Evolutionary conservation across 495 filamentous ascomycete genomes (phyloP).

Genomic region (Gamarada debralockiae): DNA sequence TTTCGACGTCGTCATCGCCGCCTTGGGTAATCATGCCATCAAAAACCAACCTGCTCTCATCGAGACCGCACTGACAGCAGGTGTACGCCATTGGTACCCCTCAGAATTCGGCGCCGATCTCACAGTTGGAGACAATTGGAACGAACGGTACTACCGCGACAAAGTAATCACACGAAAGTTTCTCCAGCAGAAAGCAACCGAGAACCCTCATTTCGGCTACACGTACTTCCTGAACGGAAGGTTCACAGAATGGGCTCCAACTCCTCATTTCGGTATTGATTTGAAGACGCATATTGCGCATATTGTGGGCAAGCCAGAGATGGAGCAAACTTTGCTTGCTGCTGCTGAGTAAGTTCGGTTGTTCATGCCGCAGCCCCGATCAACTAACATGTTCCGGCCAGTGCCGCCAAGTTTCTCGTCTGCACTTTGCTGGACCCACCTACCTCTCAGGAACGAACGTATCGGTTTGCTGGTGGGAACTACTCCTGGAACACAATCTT

Average conservation of each 20-base stretch:
- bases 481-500: constrained; percentile 2
- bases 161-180: constrained; percentile 10
- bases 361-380: too few relatives aligned
- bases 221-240: constrained; percentile 9
- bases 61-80: constrained; percentile 3
- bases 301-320: not conserved
- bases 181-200: not conserved
- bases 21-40: constrained; percentile 12
- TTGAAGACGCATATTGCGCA: not conserved
- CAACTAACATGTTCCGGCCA: too few relatives aligned
- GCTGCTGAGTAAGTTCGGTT: not conserved
- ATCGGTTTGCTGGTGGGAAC: not conserved
- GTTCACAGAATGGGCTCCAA: constrained; percentile 6
- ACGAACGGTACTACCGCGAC: constrained; percentile 13
- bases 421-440: not conserved
- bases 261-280: constrained; percentile 8
- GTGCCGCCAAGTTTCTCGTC: not conserved
- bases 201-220: constrained; percentile 3
- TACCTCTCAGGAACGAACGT: not conserved
- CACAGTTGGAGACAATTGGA: not conserved
- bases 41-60: constrained; percentile 14
- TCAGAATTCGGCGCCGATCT: constrained; percentile 15
- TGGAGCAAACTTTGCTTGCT: not conserved
- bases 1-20: constrained; percentile 8
- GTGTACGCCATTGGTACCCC: constrained; percentile 9